Conservation (phyloP, 2,329 filamentous ascomycete genomes). For the Hymenoscyphus infarciens region DNA sequence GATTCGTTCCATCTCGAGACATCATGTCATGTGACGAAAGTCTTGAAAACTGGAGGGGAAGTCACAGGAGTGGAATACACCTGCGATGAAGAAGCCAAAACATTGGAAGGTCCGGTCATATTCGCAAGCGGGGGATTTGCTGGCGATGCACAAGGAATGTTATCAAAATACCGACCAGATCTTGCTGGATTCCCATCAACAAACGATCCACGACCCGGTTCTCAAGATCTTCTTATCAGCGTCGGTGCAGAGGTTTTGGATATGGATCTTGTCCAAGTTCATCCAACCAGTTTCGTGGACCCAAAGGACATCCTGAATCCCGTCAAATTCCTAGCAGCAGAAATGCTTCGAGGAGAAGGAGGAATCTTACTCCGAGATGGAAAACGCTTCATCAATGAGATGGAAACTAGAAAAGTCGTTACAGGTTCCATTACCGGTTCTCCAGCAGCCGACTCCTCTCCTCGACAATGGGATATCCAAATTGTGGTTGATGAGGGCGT, state of each 20-base stretch:
- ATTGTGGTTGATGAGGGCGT: conserved; percentile 58
- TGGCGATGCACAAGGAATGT: conserved; percentile 55
- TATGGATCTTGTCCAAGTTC: conserved; percentile 56
- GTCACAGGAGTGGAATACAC: conserved; percentile 53
- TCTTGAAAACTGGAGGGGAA: conserved; percentile 38
- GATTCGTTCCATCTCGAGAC: conserved; percentile 51
- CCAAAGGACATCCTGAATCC: conserved; percentile 41
- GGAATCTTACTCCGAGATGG: conserved; percentile 52
- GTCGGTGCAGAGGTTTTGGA: conserved; percentile 42
- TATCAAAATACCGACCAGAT: conserved; percentile 56
- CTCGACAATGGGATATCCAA: conserved; percentile 55
- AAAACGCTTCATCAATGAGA: conserved; percentile 58
- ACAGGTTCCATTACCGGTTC: conserved; percentile 49
- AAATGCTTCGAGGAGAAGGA: conserved; percentile 60
- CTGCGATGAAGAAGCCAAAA: conserved; percentile 32
- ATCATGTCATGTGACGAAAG: conserved; percentile 49
- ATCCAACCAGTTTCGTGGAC: conserved; percentile 63
- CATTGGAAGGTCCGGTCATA: conserved; percentile 51
- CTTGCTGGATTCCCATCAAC: conserved; percentile 58
- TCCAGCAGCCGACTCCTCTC: conserved; percentile 29
- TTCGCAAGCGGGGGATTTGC: conserved; percentile 61
- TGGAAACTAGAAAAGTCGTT: conserved; percentile 55
- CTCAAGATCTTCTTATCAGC: conserved; percentile 43
- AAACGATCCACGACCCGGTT: conserved; percentile 55
- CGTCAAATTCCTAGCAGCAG: conserved; percentile 62